phyloP scores from a whole-genome alignment of 352 stramenopile species.

The Globisporangium irregulare region DNA sequence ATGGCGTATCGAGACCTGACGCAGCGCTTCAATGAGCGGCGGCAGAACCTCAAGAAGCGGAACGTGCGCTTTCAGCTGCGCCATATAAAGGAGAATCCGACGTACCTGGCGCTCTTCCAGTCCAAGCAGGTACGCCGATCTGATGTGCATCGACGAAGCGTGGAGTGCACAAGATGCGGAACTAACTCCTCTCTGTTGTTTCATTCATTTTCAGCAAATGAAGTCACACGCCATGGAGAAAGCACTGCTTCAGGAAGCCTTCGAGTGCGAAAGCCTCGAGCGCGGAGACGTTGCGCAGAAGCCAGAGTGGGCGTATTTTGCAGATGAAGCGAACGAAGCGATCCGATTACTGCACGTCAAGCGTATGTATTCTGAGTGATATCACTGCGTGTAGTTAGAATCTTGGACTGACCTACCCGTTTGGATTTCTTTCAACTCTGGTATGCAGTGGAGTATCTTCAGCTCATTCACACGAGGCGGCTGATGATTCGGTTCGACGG shows the following conservation, averaged over 20 bases:
- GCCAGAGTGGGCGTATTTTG: slow-evolving; percentile 63
- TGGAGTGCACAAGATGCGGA: too few species aligned
- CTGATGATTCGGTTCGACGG: slow-evolving; percentile 85
- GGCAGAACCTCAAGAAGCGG: slow-evolving; percentile 45
- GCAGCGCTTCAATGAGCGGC: slow-evolving; percentile 36
- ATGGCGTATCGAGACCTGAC: slow-evolving; percentile 74
- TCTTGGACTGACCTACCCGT: neutral
- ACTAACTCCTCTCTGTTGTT: too few species aligned
- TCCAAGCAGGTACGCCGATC: slow-evolving; percentile 40
- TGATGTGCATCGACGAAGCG: too few species aligned
- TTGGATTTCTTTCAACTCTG: neutral
- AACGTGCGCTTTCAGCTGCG: slow-evolving; percentile 61
- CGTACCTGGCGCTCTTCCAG: slow-evolving; percentile 47
- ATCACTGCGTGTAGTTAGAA: too few species aligned
- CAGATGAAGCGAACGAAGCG: slow-evolving; percentile 61
- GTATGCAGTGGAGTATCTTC: slow-evolving; percentile 69
- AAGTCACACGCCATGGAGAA: slow-evolving; percentile 61
- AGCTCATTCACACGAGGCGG: slow-evolving; percentile 68
- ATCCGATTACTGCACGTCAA: slow-evolving; percentile 68
- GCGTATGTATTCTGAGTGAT: slow-evolving; percentile 29
- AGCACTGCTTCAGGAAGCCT: slow-evolving; percentile 54
- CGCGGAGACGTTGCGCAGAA: slow-evolving; percentile 27
- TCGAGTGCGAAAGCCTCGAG: slow-evolving; percentile 34
- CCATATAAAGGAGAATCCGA: slow-evolving; percentile 34
- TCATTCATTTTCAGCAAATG: slow-evolving; percentile 23